Percentiles rank a stretch among this genome's conserved stretches.
Evolutionary conservation across 306 rosid genomes (phyloP).

Genomic region (Purshia tridentata): DNA sequence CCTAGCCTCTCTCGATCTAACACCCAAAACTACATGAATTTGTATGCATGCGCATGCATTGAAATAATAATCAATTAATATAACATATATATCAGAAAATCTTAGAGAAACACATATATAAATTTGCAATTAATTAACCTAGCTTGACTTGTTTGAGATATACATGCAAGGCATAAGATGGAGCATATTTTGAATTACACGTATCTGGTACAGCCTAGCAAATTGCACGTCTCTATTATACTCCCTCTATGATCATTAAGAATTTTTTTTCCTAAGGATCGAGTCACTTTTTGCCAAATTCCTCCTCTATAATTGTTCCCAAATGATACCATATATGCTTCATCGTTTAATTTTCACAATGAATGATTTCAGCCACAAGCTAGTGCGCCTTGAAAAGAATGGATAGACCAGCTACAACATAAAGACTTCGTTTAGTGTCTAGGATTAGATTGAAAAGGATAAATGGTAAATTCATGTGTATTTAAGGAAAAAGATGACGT

Average conservation of each 20-base stretch:
- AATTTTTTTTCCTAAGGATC: neutral
- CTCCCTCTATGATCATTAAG: neutral
- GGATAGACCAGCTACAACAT: conserved; percentile 4
- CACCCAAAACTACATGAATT: no score
- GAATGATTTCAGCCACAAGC: neutral
- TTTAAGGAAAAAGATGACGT: no score
- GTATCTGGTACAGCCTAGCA: neutral
- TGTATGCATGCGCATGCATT: no score
- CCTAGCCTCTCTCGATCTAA: no score
- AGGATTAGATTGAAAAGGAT: no score
- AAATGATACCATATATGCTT: neutral
- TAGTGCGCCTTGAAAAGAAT: neutral
- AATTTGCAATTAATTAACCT: no score
- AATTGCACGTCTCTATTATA: conserved; percentile 3
- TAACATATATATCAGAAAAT: no score
- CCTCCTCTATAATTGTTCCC: neutral
- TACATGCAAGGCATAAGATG: neutral
- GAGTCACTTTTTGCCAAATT: neutral
- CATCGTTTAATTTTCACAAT: neutral
- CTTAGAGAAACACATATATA: no score
- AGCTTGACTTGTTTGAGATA: no score
- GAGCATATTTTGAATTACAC: conserved; percentile 1
- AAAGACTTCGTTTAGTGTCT: no score
- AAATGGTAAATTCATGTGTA: no score
- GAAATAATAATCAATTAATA: no score